Base-by-base conservation (phyloP, 2,329 filamentous ascomycete genomes). In the Aureobasidium leucospermi region DNA sequence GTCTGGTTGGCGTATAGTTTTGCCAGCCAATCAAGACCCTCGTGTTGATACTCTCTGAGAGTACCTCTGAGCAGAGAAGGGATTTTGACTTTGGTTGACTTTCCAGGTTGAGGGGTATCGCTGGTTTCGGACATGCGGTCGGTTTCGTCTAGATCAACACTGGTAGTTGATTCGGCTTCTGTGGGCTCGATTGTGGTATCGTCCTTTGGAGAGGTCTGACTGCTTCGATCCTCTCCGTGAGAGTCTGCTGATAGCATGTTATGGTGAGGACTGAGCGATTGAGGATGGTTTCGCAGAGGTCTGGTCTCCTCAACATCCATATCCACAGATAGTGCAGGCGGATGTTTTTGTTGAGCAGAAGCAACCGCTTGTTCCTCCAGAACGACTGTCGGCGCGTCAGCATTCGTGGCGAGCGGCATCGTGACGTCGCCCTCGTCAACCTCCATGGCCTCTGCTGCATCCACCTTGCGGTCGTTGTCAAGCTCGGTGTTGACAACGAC, bases 11-110 rank as follows among this genome's bases (percentile, higher is more conserved):
- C 86, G 70, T 99, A 97, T 1, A 99, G 81, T 0, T 91, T 90
- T 2, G 92, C 91, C 48, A 99, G 85, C 94, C 94, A 99, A 71
- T 99, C 94, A 7, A 99, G 77, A n/a, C 94, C 95, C 68, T 90
- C 89, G 68, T 96, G 94, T 67, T 99, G 94, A 69, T 99, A 99
- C 71, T 96, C 93, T 71, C 95, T 88, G 10, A 99, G 77, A 0
- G 85, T 96, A 19, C 94, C 94, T 52, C 94, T 87, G 0, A 99
- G 81, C 62, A 90, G 59, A 63, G 73, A 88, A 0, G 91, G 92
- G 10, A 94, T 82, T 71, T 76, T 61, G 62, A 62, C 60, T 70
- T 63, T 62, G 8, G 63, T 58, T 19, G 61, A 63, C 13, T 63
- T 63, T 13, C 55, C 49, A 47, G 63, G 62, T 29, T 66, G 63